Conservation (phyloP, 2,329 filamentous ascomycete genomes). For the Xylaria sp. region DNA sequence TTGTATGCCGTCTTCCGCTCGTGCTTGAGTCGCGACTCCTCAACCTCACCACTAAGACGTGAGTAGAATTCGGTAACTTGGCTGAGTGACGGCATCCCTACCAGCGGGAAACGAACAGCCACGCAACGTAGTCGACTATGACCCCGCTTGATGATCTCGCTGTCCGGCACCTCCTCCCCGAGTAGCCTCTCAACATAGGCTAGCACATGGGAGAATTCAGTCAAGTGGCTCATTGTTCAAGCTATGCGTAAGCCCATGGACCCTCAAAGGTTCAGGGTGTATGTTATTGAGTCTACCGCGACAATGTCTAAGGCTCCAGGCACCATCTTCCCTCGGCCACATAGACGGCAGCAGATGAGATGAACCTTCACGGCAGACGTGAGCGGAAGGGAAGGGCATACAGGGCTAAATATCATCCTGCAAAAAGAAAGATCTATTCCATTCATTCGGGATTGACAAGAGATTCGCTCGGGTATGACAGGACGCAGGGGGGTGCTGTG, state of each 20-base stretch:
- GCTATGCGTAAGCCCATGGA: background rate
- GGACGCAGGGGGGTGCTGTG: background rate
- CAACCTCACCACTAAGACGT: constrained; percentile 29
- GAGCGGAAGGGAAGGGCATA: background rate
- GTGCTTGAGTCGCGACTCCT: constrained; percentile 33
- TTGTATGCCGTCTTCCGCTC: constrained; percentile 37
- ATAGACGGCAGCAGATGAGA: background rate
- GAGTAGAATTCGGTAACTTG: constrained; percentile 37
- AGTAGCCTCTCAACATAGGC: constrained; percentile 34
- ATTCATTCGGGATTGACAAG: background rate
- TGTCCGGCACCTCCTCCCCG: constrained; percentile 31
- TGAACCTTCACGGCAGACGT: background rate
- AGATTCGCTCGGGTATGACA: background rate
- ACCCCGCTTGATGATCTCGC: constrained; percentile 14
- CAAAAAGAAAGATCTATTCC: background rate
- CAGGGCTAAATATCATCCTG: background rate
- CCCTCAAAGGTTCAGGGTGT: background rate
- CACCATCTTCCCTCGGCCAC: background rate
- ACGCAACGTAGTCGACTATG: constrained; percentile 24
- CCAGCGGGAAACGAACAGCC: constrained; percentile 34
- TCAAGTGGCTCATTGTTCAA: constrained; percentile 34
- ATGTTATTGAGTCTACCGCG: background rate
- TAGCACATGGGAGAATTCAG: constrained; percentile 26
- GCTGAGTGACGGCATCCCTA: constrained; percentile 26
- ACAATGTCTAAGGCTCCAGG: background rate